Evolutionary conservation across 202 grass and related monocot genomes (phyloP), one percentile per base, ranked within the genome.

Genomic region (Digitaria exilis): DNA sequence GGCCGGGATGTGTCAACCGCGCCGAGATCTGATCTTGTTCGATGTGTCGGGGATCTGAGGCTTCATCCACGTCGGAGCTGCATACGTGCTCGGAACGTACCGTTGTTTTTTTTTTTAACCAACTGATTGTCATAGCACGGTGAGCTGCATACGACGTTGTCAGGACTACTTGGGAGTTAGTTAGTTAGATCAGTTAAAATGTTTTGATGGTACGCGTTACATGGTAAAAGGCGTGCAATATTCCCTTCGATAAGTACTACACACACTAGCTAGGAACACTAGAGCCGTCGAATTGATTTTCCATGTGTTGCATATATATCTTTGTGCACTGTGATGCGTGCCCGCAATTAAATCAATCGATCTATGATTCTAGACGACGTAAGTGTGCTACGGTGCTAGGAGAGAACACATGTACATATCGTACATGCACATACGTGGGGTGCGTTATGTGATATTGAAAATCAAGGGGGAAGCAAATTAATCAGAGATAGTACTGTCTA

Each of bases 1-100:
- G 34, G 64, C 18, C 7, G 19, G 19, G 26, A 22, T 34, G 79
- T 31, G 37, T 71, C 43, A 24, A 21, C 57, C 17, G 12, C 44
- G 58, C 49, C 51, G 44, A 54, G 52, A 83, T 64, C 70, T 58
- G 42, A 64, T 31, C 71, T 25, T 24, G 63, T 69, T 76, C 85
- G 14, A 63, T 77, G 25, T 71, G 72, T 64, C 79, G 72, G 79
- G 19, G 30, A 70, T 86, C 59, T 24, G 19, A 60, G 34, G 6
- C n/a, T 39, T 26, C 54, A 17, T 83, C 73, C 85, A 44, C 34
- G 73, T 71, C 73, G 30, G 63, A 71, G 62, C 16, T 75, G 26
- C 51, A 6, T 6, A 41, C 22, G 10, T 11, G 51, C 19, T 43
- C 19, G 2, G 30, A 18, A 13, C 4, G 56, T 15, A 58, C 9